Base-by-base conservation (phyloP, 225 moss, liverwort and hornwort species). In the Antitrichia curtipendula region DNA sequence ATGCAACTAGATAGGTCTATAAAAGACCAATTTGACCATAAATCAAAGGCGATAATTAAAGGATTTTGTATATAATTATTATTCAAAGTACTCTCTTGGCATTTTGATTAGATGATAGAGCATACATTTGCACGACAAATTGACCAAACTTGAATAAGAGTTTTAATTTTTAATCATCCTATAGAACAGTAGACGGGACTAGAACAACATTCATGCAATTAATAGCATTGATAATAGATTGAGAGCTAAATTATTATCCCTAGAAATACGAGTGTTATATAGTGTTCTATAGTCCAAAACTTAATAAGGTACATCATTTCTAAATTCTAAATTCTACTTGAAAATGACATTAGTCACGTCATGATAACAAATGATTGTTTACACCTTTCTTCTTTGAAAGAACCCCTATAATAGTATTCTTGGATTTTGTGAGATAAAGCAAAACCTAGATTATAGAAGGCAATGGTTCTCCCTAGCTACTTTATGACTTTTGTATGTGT, bases 201-300 rank as follows among this genome's bases (percentile, higher is more conserved):
- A 2, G 12, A 1, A 38, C 9, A n/a, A 4, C 6, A 38, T 38
- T 66, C 38, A 38, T 66, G 1, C 2, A 38, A 4, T 66, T 21
- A 66, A 38, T n/a, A 22, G 22, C 38, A 66, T 66, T 0, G 5
- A 6, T 38, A 38, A 21, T 12, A 4, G 12, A 66, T 1, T 66
- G 13, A 8, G 12, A 66, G 11, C 12, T 9, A 66, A 65, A 19
- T 36, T 65, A 66, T 20, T 5, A 66, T 5, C 6, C 2, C 4
- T 20, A 0, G 1, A 2, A 38, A 38, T 22, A 11, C 12, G 10
- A 66, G 1, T 21, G 7, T n/a, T n/a, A n/a, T n/a, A 65, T 20
- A 11, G 9, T 65, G 0, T n/a, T 20, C 10, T 17, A 9, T 19
- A 65, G 4, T 65, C 11, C 36, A 18, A 10, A 31, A 18, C 17